Evolutionary conservation across 495 filamentous ascomycete species (phyloP), one percentile per base, ranked within the genome.

Genomic region (Extremus antarcticus): DNA sequence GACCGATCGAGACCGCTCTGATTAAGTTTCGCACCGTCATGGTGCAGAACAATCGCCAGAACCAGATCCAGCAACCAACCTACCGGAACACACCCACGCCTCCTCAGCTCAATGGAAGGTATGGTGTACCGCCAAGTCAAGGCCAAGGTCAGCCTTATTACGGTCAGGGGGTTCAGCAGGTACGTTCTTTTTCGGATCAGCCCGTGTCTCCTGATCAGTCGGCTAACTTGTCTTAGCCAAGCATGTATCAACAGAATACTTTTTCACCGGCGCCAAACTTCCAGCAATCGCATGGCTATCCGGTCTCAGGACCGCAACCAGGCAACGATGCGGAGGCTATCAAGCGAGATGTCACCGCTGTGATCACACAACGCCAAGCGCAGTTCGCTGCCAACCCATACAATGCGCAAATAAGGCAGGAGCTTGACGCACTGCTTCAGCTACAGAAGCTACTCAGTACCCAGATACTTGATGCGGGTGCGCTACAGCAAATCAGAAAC

Each of bases 1-100:
- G 87, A 38, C 84, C 85, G 51, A 97, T 98, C 61, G 92, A 98
- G 66, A 94, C 85, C 71, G 88, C 90, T 16, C 74, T 98, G 55
- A 88, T 94, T 65, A 94, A 90, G 67, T 86, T 85, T 7, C 80
- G 85, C 55, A 94, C 88, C 9, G 83, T 80, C 16, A 80, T 83
- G 48, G 68, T 88, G 50, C 80, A 88, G 53, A 76, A 80, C 47
- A 80, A 88, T 57, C 85, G 87, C 64, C 78, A 83, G 55, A 73
- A 75, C 53, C 77, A 81, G 56, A 72, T 73, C 40, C 83, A 86
- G 59, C 58, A 57, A 25, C 24, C 35, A 21, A 17, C 9, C 9
- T 84, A 80, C 68, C 74, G 78, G 48, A 78, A 85, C 47, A 88
- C 80, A 11, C 79, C 84, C 29, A 88, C 87, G 29, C 87, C 87